phyloP scores from a whole-genome alignment of 352 stramenopile genomes.

The Halophytophthora polymorphica region DNA sequence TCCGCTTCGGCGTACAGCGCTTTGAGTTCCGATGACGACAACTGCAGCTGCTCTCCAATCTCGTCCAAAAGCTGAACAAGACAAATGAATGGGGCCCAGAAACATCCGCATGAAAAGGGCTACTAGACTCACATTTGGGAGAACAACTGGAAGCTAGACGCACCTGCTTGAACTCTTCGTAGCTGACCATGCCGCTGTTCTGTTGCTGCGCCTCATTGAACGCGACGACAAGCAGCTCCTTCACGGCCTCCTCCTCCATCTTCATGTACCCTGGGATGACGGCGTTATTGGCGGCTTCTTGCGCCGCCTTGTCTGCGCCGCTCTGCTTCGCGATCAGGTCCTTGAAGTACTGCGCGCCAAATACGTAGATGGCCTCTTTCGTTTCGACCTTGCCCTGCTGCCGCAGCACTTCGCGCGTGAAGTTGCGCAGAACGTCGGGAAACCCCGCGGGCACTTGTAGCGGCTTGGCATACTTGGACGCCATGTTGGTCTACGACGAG shows the following conservation, averaged over 20 bases:
- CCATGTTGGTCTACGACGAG: conserved; percentile 34
- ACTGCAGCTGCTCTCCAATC: conserved; percentile 48
- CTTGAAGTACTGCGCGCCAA: conserved; percentile 67
- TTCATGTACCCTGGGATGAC: conserved; percentile 57
- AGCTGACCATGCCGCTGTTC: conserved; percentile 34
- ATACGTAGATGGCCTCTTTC: conserved; percentile 77
- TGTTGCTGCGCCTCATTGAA: conserved; percentile 47
- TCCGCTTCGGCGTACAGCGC: conserved; percentile 62
- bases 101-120: neutral
- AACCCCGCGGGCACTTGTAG: conserved; percentile 75
- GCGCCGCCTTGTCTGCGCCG: conserved; percentile 7
- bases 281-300: neutral
- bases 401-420: conserved; percentile 78
- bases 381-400: conserved; percentile 82
- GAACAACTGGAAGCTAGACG: neutral
- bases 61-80: conserved; percentile 28
- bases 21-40: conserved; percentile 54
- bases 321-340: conserved; percentile 44
- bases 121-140: neutral
- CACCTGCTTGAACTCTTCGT: conserved; percentile 47
- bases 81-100: too few species aligned
- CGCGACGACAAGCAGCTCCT: conserved; percentile 35
- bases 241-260: conserved; percentile 52
- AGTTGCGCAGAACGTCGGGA: conserved; percentile 65
- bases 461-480: conserved; percentile 82